Percentiles rank a stretch among this genome's conserved stretches.
Evolutionary conservation across 768 basidiomycete species (phyloP).

Genomic region (Lentinula detonsa): DNA sequence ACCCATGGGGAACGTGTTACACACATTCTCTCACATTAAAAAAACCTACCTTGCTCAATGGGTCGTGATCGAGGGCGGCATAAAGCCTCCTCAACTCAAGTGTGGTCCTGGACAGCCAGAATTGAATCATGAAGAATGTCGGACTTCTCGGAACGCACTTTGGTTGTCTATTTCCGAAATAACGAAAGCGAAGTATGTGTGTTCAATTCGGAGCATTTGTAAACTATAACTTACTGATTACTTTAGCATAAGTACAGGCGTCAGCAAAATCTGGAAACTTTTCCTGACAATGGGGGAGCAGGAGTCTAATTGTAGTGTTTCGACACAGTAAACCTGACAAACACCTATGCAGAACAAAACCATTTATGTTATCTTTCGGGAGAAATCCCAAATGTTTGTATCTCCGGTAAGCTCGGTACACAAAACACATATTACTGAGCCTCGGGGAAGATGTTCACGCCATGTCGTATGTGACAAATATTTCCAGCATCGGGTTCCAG

Average conservation of each 20-base stretch:
- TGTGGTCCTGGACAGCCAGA: conserved; percentile 1
- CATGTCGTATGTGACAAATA: background rate
- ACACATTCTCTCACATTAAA: conserved; percentile 86
- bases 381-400: background rate
- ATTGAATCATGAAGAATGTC: conserved; percentile 5
- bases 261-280: conserved; percentile 67
- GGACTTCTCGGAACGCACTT: conserved; percentile 18
- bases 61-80: conserved; percentile 59
- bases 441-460: background rate
- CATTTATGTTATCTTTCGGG: background rate
- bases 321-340: background rate
- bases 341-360: too few species aligned
- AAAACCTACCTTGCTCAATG: conserved; percentile 80
- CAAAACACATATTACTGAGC: background rate
- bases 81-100: conserved; percentile 29
- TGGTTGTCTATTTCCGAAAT: conserved; percentile 58
- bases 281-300: conserved; percentile 44
- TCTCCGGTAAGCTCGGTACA: background rate
- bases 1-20: conserved; percentile 60
- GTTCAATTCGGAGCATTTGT: conserved; percentile 9
- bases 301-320: background rate
- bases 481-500: background rate
- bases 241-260: conserved; percentile 66
- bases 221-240: conserved; percentile 1
- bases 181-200: conserved; percentile 52